Evolutionary conservation across 257 asterid species (phyloP).

Genomic region (Catharanthus roseus): DNA sequence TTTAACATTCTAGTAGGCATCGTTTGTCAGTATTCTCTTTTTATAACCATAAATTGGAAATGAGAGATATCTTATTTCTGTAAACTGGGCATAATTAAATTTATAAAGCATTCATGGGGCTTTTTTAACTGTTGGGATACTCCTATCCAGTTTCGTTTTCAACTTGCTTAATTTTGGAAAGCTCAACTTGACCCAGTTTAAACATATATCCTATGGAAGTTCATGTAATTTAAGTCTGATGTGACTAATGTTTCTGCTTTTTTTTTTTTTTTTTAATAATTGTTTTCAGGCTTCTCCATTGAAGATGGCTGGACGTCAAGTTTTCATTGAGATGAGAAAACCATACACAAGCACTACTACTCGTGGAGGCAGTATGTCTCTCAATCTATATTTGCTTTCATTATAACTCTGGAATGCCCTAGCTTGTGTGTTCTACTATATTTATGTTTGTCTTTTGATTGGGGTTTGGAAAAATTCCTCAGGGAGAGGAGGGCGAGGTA

Average conservation of each 20-base stretch:
- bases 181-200: neutral
- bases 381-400: neutral
- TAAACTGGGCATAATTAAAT: neutral
- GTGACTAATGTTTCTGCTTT: neutral
- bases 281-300: constrained; percentile 92
- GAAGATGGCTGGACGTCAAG: constrained; percentile 59
- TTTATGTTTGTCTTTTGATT: neutral
- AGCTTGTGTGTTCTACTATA: neutral
- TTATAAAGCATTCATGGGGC: neutral
- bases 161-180: neutral
- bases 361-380: constrained; percentile 71
- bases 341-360: constrained; percentile 36
- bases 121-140: neutral
- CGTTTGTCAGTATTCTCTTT: neutral
- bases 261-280: neutral
- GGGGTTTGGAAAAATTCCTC: constrained; percentile 13
- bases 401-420: neutral
- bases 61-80: neutral
- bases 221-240: neutral
- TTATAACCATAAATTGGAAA: neutral
- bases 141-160: neutral
- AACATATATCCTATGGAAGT: neutral
- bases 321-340: constrained; percentile 74
- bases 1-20: neutral
- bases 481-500: constrained; percentile 67